Evolutionary conservation across 2,329 filamentous ascomycete species (phyloP), one percentile per base, ranked within the genome.

Genomic region (Fusarium burgessii): DNA sequence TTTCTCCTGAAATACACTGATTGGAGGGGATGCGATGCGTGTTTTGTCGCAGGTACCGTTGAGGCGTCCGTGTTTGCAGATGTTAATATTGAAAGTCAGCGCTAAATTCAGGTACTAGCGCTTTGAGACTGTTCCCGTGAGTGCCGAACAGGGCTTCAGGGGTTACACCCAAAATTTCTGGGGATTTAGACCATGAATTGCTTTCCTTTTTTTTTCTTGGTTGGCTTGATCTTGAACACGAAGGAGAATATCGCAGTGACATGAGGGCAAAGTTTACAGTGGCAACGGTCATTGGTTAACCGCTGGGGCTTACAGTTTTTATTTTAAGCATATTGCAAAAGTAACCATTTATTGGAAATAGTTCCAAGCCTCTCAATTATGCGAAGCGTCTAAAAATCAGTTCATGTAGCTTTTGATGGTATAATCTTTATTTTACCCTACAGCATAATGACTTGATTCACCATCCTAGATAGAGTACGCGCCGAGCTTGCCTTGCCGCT

Each of bases 21-120:
- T 55, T 55, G 52, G 52, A 12, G 15, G 27, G 15, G 15, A n/a
- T 54, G 18, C 3, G 1, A 9, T 10, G 14, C n/a, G n/a, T 33
- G 15, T 2, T 13, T 32, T 23, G 47, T 36, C 11, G 51, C 27
- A 27, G n/a, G 20, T 32, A 20, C 38, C 51, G 40, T 33, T 55
- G 52, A 55, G 52, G 52, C 51, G 38, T 35, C 20, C 25, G 20
- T 47, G 27, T 55, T 46, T 46, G 17, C 43, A 23, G 36, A 29
- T 20, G 10, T 45, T 33, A 46, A 45, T 33, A 10, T 55, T 18
- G 11, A 46, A 38, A 23, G 47, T 46, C 51, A 46, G 51, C 51
- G 51, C 40, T 55, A 55, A 38, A 47, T n/a, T 35, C 52, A 55
- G 52, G 52, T 47, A 55, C 52, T 43, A 42, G 50, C 36, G 25